Conservation (phyloP, 345 rosid species). For the Corymbia maculata region DNA sequence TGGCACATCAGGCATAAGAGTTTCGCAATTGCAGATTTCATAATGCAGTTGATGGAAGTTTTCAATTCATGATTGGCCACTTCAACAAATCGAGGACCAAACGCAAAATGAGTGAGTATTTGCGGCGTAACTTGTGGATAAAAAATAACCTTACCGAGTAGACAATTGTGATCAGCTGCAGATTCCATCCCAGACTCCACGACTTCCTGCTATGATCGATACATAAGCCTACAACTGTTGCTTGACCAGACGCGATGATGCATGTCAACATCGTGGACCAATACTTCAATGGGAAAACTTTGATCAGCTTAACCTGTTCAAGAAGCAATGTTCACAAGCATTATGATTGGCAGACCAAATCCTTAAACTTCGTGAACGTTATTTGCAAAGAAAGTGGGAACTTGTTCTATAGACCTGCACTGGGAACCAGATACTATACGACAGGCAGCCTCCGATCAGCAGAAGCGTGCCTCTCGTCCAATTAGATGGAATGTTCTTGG, state of each 20-base stretch:
- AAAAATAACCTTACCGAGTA: constrained; percentile 20
- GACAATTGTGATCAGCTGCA: constrained; percentile 27
- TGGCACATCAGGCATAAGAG: neutral
- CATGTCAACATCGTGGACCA: constrained; percentile 38
- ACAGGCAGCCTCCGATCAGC: constrained; percentile 19
- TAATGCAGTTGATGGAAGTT: neutral
- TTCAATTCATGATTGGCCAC: neutral
- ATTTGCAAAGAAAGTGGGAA: neutral
- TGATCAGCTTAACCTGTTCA: constrained; percentile 19
- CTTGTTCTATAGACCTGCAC: constrained; percentile 19
- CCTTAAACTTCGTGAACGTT: neutral
- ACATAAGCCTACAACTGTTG: constrained; percentile 15
- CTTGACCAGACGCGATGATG: constrained; percentile 23
- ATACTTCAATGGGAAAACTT: constrained; percentile 23
- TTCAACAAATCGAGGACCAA: neutral
- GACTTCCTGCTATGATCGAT: constrained; percentile 7
- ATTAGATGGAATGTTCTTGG: neutral
- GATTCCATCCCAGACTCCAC: constrained; percentile 31
- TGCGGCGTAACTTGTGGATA: neutral
- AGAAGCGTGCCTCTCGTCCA: constrained; percentile 24
- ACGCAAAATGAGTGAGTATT: neutral
- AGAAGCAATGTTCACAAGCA: neutral
- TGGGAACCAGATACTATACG: constrained; percentile 27
- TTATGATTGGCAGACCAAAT: neutral
- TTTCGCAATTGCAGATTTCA: neutral